Evolutionary conservation across 2,329 filamentous ascomycete genomes (phyloP).

Genomic region (Botrytis paeoniae): DNA sequence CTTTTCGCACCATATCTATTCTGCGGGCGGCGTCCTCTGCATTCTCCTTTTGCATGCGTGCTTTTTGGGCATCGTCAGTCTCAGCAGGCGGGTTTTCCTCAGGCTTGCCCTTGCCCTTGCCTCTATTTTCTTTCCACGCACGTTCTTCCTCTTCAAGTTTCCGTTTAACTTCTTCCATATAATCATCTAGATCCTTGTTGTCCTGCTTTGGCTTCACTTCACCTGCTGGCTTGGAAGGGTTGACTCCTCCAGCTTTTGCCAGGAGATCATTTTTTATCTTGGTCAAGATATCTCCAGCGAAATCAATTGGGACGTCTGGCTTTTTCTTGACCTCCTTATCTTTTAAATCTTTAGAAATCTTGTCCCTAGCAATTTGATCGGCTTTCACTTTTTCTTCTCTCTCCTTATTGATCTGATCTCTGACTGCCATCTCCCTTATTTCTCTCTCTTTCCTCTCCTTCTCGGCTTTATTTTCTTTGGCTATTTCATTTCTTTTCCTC

Average conservation of each 20-base stretch:
- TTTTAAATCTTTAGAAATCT: not conserved
- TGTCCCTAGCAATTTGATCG: not conserved
- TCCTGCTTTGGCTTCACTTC: not conserved
- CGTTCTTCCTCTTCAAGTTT: not conserved
- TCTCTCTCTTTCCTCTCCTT: not conserved
- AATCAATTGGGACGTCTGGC: not conserved
- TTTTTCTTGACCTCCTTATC: not conserved
- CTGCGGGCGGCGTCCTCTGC: not conserved
- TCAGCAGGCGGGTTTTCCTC: not conserved
- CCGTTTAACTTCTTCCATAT: fast-evolving
- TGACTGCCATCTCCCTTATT: not conserved
- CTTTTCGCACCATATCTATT: no score
- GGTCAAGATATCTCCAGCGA: not conserved
- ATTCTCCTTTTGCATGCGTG: not conserved
- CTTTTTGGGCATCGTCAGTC: not conserved
- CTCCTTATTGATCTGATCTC: not conserved
- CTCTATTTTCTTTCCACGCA: not conserved
- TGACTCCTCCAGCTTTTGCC: not conserved
- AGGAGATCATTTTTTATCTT: not conserved
- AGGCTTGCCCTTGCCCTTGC: not conserved
- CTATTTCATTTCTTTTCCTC: no score
- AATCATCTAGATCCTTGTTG: not conserved
- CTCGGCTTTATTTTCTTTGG: not conserved
- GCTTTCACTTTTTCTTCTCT: not conserved
- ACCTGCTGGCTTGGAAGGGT: not conserved